Percentiles rank a stretch among this genome's conserved stretches.
phyloP scores from a whole-genome alignment of 2,329 filamentous ascomycete species.

The Nemania sp. region DNA sequence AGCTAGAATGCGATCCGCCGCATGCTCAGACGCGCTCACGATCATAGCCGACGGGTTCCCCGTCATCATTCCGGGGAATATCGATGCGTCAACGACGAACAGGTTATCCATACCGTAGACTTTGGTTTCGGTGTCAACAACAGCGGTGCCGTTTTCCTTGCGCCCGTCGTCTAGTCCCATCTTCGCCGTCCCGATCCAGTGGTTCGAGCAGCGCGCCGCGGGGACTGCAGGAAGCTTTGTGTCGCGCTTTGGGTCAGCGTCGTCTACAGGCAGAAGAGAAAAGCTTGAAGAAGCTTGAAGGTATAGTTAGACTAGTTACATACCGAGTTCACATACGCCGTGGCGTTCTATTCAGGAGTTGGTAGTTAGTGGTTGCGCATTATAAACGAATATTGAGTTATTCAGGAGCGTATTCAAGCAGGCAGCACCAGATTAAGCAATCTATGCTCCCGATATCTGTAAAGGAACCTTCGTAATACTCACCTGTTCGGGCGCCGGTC shows the following conservation, averaged over 20 bases:
- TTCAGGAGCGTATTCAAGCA: neutral
- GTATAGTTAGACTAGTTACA: neutral
- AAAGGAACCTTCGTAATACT: neutral
- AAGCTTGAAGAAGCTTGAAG: neutral
- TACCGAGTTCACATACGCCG: conserved; percentile 62
- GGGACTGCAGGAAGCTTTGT: conserved; percentile 52
- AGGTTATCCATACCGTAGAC: conserved; percentile 77
- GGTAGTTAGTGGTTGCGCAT: neutral
- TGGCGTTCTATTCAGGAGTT: conserved; percentile 60
- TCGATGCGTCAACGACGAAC: conserved; percentile 75
- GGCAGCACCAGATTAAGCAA: neutral
- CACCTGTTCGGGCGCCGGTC: conserved; percentile 56
- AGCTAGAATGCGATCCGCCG: conserved; percentile 50
- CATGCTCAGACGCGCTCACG: conserved; percentile 55
- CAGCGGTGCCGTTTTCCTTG: conserved; percentile 63
- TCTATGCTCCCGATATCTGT: neutral
- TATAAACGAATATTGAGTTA: neutral
- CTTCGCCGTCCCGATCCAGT: conserved; percentile 70
- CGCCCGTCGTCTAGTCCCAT: conserved; percentile 69
- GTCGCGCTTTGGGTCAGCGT: neutral
- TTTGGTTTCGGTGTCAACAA: conserved; percentile 72
- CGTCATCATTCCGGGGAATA: conserved; percentile 76
- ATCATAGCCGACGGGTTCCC: conserved; percentile 70
- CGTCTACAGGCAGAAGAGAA: neutral
- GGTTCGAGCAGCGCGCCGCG: conserved; percentile 59